Evolutionary conservation across 768 basidiomycete species (phyloP).

Genomic region (Antrodiella citrinella): DNA sequence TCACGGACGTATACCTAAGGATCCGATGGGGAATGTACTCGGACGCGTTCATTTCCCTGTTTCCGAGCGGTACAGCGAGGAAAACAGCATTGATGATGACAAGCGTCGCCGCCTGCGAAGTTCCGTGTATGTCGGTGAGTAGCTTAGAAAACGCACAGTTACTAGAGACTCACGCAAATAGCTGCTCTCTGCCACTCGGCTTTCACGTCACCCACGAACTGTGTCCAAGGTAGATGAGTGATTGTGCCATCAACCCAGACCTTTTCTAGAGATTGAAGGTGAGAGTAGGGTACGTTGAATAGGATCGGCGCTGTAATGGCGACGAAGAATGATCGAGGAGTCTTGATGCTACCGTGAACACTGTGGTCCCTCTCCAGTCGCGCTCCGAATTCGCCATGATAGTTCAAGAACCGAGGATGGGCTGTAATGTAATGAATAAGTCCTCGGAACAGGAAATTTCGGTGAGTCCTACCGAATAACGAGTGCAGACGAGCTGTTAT

Average conservation of each 20-base stretch:
- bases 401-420: neutral
- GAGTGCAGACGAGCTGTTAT: neutral
- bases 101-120: neutral
- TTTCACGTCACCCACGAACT: neutral
- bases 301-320: neutral
- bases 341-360: neutral
- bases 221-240: neutral
- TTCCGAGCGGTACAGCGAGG: neutral
- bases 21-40: neutral
- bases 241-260: neutral
- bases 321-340: neutral
- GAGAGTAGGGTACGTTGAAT: neutral
- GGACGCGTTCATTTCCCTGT: neutral
- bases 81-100: neutral
- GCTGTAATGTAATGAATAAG: neutral
- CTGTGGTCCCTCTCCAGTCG: neutral
- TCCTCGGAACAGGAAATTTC: no score
- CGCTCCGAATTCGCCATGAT: slow-evolving; percentile 3
- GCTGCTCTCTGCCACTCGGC: neutral
- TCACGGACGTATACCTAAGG: slow-evolving; percentile 20
- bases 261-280: neutral
- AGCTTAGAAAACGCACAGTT: neutral
- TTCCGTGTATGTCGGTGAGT: neutral
- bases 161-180: neutral
- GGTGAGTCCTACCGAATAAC: neutral